Evolutionary conservation across 352 stramenopile genomes (phyloP), one percentile per base, ranked within the genome.

Genomic region (Aphanomyces astaci): DNA sequence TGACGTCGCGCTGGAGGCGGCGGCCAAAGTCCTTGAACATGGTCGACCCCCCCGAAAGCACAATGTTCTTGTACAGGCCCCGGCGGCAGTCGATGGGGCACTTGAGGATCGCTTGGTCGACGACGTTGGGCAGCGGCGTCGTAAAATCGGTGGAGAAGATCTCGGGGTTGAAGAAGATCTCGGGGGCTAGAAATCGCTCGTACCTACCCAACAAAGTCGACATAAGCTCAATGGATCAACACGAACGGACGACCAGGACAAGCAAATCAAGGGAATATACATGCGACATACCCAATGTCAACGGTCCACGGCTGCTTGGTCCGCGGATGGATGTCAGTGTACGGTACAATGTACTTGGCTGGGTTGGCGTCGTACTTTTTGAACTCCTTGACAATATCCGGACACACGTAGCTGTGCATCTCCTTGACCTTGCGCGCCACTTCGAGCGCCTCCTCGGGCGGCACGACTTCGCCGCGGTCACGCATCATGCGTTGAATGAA

Each of bases 161-260:
- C 76, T 98, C 94, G 4, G 95, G 95, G 74, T 97, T 98, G 73
- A 98, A 98, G 73, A 98, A 98, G 66, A 98, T 96, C 76, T 98
- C 95, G 11, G 94, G 94, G 39, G 88, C 95, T 54, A 98, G 63
- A 74, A 98, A 98, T 9, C 90, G 83, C 75, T 98, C 95, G 72
- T 93, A 92, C n/a, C 51, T 59, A 39, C 25, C 9, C n/a, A n/a
- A n/a, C n/a, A n/a, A n/a, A n/a, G n/a, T n/a, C n/a, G n/a, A n/a
- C n/a, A n/a, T n/a, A n/a, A n/a, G n/a, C n/a, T n/a, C n/a, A n/a
- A n/a, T n/a, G n/a, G 27, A 55, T 31, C 48, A 55, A 55, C 10
- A 30, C n/a, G 40, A 22, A 2, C 19, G 10, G 17, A 55, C 13
- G 48, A 55, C 19, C 25, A 30, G 19, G 2, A 55, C 22, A n/a